Conservation (phyloP, 306 rosid species). For the Quercus bicolor region DNA sequence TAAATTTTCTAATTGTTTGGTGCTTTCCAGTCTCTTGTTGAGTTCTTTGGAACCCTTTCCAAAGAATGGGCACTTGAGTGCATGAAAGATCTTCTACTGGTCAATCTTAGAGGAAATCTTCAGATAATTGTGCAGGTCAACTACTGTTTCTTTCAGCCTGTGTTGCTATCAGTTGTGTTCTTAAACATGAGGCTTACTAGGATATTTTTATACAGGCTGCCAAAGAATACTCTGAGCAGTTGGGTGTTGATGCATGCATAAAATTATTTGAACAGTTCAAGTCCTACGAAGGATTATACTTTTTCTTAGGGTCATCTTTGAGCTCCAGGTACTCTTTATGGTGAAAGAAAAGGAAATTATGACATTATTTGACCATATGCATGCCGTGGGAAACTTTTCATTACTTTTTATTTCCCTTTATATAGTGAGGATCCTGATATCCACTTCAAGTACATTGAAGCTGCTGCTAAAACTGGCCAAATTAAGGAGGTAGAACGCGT, state of each 20-base stretch:
- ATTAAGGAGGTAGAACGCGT: conserved; percentile 99
- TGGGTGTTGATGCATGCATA: conserved; percentile 90
- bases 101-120: conserved; percentile 95
- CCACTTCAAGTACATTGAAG: conserved; percentile 97
- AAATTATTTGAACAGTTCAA: conserved; percentile 95
- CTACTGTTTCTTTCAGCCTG: not conserved
- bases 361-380: not conserved
- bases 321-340: conserved; percentile 70
- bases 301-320: conserved; percentile 93
- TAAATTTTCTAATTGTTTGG: conserved; percentile 17
- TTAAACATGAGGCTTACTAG: not conserved
- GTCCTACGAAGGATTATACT: conserved; percentile 95
- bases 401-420: conserved; percentile 1
- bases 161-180: not conserved
- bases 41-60: conserved; percentile 92
- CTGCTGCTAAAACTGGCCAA: conserved; percentile 99
- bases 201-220: conserved; percentile 58
- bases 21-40: conserved; percentile 82
- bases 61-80: conserved; percentile 97
- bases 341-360: not conserved
- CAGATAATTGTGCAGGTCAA: conserved; percentile 96
- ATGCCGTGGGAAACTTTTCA: not conserved
- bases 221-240: conserved; percentile 94
- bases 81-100: conserved; percentile 95
- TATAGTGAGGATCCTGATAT: conserved; percentile 90